Conservation (phyloP, 768 basidiomycete genomes). For the Boletus eberwhitei region DNA sequence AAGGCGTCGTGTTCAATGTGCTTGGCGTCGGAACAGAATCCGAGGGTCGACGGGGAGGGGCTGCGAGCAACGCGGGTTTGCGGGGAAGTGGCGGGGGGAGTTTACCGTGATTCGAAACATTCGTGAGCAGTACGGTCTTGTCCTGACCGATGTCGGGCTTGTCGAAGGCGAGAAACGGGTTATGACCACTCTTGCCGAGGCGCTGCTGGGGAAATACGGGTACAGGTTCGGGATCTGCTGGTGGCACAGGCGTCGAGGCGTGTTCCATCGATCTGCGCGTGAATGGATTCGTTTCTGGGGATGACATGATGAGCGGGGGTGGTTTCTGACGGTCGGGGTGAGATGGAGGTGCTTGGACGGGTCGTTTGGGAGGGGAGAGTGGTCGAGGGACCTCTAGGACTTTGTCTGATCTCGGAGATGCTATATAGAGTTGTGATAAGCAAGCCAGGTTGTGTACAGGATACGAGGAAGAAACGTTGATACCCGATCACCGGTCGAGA, state of each 20-base stretch:
- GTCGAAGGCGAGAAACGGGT: slow-evolving; percentile 30
- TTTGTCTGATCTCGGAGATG: slow-evolving; percentile 14
- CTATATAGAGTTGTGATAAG: slow-evolving; percentile 17
- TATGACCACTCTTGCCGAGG: slow-evolving; percentile 25
- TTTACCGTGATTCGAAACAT: slow-evolving; percentile 15
- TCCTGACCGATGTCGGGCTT: slow-evolving; percentile 12
- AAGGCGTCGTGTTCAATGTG: slow-evolving; percentile 1
- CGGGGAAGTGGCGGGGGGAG: slow-evolving; percentile 34
- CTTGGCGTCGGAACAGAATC: slow-evolving; percentile 8
- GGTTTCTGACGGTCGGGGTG: slow-evolving; percentile 29
- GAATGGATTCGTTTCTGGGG: slow-evolving; percentile 31
- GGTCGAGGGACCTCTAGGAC: slow-evolving; percentile 3
- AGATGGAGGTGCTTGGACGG: slow-evolving; percentile 23
- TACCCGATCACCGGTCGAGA: not conserved
- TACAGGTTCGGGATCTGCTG: slow-evolving; percentile 4
- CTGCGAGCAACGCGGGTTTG: slow-evolving; percentile 30
- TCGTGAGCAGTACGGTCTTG: not conserved
- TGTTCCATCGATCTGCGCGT: slow-evolving; percentile 22
- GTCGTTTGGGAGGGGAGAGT: slow-evolving; percentile 23
- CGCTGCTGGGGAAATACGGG: slow-evolving; percentile 12
- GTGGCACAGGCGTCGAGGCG: not conserved
- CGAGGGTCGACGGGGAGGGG: slow-evolving; percentile 19
- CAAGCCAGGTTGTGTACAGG: not conserved
- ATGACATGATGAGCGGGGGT: slow-evolving; percentile 17
- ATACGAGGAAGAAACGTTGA: not conserved